Evolutionary conservation across 768 basidiomycete species (phyloP), one percentile per base, ranked within the genome.

Genomic region (Phallus indusiatus): DNA sequence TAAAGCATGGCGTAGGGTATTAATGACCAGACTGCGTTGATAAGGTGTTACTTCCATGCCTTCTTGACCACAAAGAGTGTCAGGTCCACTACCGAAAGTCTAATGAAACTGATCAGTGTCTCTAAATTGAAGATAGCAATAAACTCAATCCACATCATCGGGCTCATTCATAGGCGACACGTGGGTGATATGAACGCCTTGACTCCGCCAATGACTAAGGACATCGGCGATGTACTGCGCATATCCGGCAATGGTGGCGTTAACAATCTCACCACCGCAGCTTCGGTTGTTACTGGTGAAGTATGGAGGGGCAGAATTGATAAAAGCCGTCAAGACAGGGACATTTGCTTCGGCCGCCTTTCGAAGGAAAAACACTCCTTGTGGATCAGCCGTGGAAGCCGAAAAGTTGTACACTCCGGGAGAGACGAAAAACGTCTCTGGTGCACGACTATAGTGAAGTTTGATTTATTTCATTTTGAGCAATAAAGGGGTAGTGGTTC

Each of bases 161-260:
- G 75, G 75, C 53, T 75, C 74, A 60, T 78, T 76, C 71, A 78
- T 77, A 9, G 75, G 70, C 1, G 76, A 76, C 21, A 78, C 69
- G 28, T 72, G 72, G 42, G 68, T 71, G 53, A 78, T 73, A 14
- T 67, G 67, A 33, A 77, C 67, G 16, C 74, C 75, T 54, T 70
- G 66, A 10, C 63, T 64, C 34, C 70, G 67, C 66, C 74, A 78
- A 63, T 77, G 73, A 28, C 64, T 60, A 18, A 76, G 64, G 3
- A 78, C 76, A 61, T 76, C 76, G 1, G 74, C 72, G 12, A 77
- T 61, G 58, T 66, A 78, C 47, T 71, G 70, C n/a, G 74, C 75
- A 65, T 75, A 78, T 28, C 71, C 73, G 16, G 65, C 61, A 24
- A 73, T 72, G 7, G 65, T 69, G 17, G 62, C 14, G 63, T 67